These are phyloP conservation scores for Xanthoceras sorbifolium DNA, from an alignment of 345 rosid species.

Conservation along the genomic window DNA sequence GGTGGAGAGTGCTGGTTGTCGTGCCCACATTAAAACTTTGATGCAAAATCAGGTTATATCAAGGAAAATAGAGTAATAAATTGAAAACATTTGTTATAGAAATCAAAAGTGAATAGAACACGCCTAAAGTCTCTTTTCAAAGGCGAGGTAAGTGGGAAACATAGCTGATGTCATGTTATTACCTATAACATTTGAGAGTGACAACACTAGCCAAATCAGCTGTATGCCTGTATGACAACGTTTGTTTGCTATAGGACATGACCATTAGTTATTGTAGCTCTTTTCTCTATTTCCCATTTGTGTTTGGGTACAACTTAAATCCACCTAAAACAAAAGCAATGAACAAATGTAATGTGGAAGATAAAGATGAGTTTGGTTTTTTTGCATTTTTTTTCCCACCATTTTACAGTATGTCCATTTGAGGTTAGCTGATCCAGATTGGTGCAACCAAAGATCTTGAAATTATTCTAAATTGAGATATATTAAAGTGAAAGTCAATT, in stretches of 20 bases:
- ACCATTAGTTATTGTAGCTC: background rate
- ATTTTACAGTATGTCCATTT: background rate
- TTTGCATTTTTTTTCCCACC: background rate
- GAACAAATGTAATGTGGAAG: background rate
- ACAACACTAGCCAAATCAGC: background rate
- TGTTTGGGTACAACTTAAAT: background rate
- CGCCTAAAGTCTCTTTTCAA: background rate
- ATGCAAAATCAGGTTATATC: background rate
- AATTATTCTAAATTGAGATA: background rate
- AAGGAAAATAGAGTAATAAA: no score
- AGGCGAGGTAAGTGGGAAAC: background rate
- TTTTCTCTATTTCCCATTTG: background rate
- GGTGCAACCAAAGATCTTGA: background rate
- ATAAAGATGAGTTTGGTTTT: background rate
- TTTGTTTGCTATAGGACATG: background rate
- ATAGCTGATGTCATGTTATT: background rate
- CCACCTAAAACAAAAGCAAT: background rate
- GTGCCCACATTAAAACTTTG: background rate
- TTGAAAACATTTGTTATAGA: background rate
- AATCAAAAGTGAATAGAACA: background rate
- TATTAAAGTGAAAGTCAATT: background rate
- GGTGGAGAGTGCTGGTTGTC: background rate
- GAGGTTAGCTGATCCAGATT: background rate
- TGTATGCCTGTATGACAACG: background rate
- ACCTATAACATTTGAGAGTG: background rate